Conservation (phyloP, 352 stramenopile species). For the Phytophthora uliginosa region DNA sequence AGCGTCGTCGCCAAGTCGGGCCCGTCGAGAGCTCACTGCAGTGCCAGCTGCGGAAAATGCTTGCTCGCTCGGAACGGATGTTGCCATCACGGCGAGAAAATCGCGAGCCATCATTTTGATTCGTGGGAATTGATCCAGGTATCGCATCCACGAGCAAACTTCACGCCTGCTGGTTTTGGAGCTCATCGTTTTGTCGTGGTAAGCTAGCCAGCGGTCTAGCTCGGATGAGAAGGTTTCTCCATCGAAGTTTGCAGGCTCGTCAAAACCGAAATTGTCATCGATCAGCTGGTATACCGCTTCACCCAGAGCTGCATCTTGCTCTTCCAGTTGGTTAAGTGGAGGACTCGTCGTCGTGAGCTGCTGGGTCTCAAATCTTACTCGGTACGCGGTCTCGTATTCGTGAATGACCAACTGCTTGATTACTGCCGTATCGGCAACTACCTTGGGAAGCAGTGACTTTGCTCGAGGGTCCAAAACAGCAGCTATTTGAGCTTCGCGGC, state of each 20-base stretch:
- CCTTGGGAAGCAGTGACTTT: neutral
- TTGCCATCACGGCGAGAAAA: conserved; percentile 27
- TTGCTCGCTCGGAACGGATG: conserved; percentile 28
- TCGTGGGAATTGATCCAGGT: conserved; percentile 15
- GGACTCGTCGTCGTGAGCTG: neutral
- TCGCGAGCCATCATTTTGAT: conserved; percentile 27
- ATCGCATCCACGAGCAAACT: conserved; percentile 20
- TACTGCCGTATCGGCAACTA: conserved; percentile 5
- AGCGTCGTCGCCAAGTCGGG: conserved; percentile 22
- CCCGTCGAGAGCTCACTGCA: conserved; percentile 10
- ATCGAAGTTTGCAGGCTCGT: neutral
- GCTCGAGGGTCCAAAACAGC: conserved; percentile 21
- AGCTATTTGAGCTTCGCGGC: conserved; percentile 17
- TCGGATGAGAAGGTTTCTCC: conserved; percentile 12
- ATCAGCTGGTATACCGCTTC: conserved; percentile 8
- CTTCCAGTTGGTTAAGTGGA: conserved; percentile 5
- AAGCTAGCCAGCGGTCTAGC: conserved; percentile 17
- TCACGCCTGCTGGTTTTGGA: conserved; percentile 10
- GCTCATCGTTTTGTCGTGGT: conserved; percentile 9
- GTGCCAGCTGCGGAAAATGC: conserved; percentile 21
- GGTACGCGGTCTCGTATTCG: conserved; percentile 13
- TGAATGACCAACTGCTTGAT: conserved; percentile 3
- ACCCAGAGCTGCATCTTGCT: conserved; percentile 4
- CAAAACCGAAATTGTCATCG: conserved; percentile 9
- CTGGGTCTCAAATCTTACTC: neutral